Conservation (phyloP, 768 basidiomycete genomes). For the Kondoa subrosea region DNA sequence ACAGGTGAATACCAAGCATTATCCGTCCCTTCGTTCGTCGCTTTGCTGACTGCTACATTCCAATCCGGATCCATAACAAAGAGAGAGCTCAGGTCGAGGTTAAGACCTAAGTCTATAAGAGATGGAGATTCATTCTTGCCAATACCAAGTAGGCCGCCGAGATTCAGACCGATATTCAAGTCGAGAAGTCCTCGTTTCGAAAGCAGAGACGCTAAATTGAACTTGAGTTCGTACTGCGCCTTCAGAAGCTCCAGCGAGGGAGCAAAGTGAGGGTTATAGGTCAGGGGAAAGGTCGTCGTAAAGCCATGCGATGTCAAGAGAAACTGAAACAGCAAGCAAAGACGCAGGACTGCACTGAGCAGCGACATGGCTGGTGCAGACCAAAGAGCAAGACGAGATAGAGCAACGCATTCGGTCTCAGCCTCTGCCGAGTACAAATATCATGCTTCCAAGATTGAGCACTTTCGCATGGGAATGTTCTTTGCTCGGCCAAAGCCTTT, state of each 20-base stretch:
- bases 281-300: not conserved
- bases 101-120: not conserved
- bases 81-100: not conserved
- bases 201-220: not conserved
- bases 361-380: too few relatives aligned
- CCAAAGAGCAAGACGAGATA: not conserved
- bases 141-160: too few relatives aligned
- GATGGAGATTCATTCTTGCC: not conserved
- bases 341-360: not conserved
- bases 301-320: not conserved
- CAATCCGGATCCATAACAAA: not conserved
- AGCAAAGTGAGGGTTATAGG: not conserved
- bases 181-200: not conserved
- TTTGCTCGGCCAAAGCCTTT: too few relatives aligned
- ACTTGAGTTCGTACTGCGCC: not conserved
- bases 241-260: not conserved
- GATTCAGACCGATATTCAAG: not conserved
- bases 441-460: too few relatives aligned
- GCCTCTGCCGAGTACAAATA: too few relatives aligned
- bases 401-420: not conserved
- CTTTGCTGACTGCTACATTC: not conserved
- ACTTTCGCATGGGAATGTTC: too few relatives aligned
- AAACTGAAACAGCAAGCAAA: too few relatives aligned
- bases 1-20: conserved; percentile 7
- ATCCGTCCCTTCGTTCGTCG: not conserved